Percentiles rank a stretch among this genome's conserved stretches.
These are phyloP conservation scores for Pisolithus orientalis DNA, from an alignment of 768 basidiomycete species.

Conservation along the genomic window DNA sequence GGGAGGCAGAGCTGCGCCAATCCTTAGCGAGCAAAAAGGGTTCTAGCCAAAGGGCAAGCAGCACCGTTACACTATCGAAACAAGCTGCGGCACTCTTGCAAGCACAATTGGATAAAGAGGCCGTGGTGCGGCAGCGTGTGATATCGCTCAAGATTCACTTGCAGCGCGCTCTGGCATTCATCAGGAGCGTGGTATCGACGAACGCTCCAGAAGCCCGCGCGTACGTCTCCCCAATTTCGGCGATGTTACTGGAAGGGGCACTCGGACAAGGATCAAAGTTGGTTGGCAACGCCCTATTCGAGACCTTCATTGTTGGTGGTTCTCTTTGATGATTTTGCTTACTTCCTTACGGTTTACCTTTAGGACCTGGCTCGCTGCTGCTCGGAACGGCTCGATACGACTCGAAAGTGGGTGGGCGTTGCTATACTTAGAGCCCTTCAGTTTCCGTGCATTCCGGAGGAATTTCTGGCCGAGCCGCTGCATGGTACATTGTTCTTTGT, in stretches of 20 bases:
- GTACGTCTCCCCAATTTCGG: constrained; percentile 53
- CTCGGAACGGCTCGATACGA: constrained; percentile 65
- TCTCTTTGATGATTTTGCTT: neutral
- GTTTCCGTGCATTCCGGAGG: constrained; percentile 61
- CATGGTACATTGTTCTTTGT: constrained; percentile 20
- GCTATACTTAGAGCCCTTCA: constrained; percentile 75
- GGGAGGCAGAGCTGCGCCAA: constrained; percentile 92
- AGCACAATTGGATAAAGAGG: constrained; percentile 79
- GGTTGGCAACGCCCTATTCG: constrained; percentile 57
- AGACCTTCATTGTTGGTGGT: constrained; percentile 68
- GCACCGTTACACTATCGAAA: constrained; percentile 55
- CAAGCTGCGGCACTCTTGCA: constrained; percentile 80
- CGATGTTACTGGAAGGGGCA: constrained; percentile 60
- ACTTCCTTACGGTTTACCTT: neutral
- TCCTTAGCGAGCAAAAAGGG: constrained; percentile 79
- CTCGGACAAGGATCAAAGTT: constrained; percentile 54
- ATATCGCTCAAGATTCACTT: constrained; percentile 45
- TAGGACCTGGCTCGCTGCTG: constrained; percentile 66
- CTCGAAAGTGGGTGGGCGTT: constrained; percentile 71
- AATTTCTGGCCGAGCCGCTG: constrained; percentile 66
- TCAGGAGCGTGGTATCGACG: constrained; percentile 55
- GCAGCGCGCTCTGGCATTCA: constrained; percentile 62
- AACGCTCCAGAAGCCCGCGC: constrained; percentile 45
- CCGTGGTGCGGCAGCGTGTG: constrained; percentile 58
- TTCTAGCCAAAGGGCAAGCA: constrained; percentile 18